phyloP scores from a whole-genome alignment of 2,329 filamentous ascomycete genomes.

The Cladophialophora yegresii region DNA sequence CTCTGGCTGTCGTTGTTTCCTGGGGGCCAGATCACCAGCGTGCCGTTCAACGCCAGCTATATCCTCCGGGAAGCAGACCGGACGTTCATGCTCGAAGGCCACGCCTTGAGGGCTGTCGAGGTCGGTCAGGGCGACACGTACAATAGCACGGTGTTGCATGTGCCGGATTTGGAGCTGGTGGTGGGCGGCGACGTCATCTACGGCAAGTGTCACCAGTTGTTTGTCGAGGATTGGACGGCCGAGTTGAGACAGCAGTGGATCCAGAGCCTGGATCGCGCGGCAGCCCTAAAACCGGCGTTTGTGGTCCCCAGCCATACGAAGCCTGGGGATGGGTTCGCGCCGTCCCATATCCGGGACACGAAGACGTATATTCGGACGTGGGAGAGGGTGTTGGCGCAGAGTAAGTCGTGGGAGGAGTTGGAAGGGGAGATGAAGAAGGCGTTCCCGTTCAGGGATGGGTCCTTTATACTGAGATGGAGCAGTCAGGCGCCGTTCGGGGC shows the following conservation, averaged over 20 bases:
- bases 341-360: slow-evolving; percentile 37
- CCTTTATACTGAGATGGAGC: slow-evolving; percentile 18
- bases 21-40: slow-evolving; percentile 1
- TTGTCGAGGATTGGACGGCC: slow-evolving; percentile 42
- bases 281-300: slow-evolving; percentile 39
- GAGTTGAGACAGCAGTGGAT: slow-evolving; percentile 42
- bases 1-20: slow-evolving; percentile 16
- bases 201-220: slow-evolving; percentile 42
- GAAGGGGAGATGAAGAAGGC: slow-evolving; percentile 11
- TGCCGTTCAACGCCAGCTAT: slow-evolving; percentile 2
- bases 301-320: slow-evolving; percentile 42
- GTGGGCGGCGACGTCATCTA: slow-evolving; percentile 47
- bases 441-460: slow-evolving; percentile 12
- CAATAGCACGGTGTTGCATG: slow-evolving; percentile 42
- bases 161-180: slow-evolving; percentile 42
- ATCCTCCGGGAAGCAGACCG: slow-evolving; percentile 2
- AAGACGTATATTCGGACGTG: slow-evolving; percentile 38
- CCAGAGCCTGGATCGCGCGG: slow-evolving; percentile 37
- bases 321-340: slow-evolving; percentile 37
- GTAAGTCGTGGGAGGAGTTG: slow-evolving; percentile 13
- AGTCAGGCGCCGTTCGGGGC: slow-evolving; percentile 15
- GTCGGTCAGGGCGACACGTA: slow-evolving; percentile 40
- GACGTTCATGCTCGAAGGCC: slow-evolving; percentile 30
- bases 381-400: slow-evolving; percentile 13
- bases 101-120: slow-evolving; percentile 34